phyloP scores from a whole-genome alignment of 2,329 filamentous ascomycete genomes.

The Colletotrichum echinochloae region DNA sequence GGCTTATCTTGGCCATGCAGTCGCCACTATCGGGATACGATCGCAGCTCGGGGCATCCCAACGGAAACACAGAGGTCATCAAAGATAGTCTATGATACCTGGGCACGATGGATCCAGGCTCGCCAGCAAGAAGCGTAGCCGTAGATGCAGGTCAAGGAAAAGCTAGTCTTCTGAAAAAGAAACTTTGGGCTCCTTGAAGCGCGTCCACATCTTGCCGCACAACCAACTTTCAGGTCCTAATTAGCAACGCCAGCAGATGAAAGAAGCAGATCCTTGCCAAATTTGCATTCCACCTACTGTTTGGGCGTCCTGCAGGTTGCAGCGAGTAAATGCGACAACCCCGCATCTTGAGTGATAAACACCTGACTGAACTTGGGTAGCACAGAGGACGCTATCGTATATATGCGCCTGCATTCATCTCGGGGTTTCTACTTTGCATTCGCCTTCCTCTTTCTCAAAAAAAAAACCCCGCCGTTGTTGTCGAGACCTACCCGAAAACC shows the following conservation, averaged over 20 bases:
- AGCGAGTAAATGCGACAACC: not conserved
- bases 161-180: not conserved
- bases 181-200: not conserved
- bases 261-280: not conserved
- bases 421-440: not conserved
- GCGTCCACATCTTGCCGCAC: not conserved
- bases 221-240: not conserved
- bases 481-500: not conserved
- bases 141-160: not conserved
- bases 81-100: not conserved
- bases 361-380: not conserved
- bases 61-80: not conserved
- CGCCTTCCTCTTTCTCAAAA: not conserved
- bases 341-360: not conserved
- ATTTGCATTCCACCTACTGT: not conserved
- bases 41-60: not conserved
- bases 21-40: not conserved
- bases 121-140: not conserved
- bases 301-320: not conserved
- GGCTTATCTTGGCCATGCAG: too few relatives aligned
- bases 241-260: not conserved
- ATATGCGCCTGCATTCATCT: not conserved
- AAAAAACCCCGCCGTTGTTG: not conserved
- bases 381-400: not conserved
- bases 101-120: not conserved